A percentile compares a stretch with the other conserved stretches of the same genome.
Conservation (phyloP, 352 stramenopile genomes). For the Saprolegnia parasitica region DNA sequence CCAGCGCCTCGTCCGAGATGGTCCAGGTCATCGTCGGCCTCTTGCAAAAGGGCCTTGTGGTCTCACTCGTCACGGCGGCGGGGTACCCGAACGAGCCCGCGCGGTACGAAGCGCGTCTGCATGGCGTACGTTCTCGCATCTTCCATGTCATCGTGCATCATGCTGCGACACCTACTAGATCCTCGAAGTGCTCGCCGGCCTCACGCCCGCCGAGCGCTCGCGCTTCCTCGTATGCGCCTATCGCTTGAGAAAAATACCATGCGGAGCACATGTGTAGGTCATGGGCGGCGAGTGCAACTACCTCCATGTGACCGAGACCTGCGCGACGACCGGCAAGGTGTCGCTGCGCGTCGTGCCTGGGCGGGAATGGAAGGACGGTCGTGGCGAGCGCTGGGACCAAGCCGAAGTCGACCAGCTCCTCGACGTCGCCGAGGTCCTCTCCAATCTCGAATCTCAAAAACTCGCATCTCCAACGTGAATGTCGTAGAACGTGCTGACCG, state of each 20-base stretch:
- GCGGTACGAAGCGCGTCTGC: constrained; percentile 68
- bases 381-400: constrained; percentile 81
- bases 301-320: constrained; percentile 69
- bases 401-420: constrained; percentile 78
- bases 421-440: constrained; percentile 58
- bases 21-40: constrained; percentile 65
- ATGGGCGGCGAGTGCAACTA: constrained; percentile 98
- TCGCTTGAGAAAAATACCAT: background rate
- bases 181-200: constrained; percentile 49
- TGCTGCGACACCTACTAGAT: constrained; percentile 43
- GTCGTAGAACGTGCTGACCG: constrained; percentile 43
- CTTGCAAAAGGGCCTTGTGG: constrained; percentile 59
- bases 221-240: constrained; percentile 43
- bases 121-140: constrained; percentile 37
- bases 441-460: background rate
- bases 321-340: constrained; percentile 40
- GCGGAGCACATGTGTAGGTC: constrained; percentile 44
- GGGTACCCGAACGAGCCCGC: constrained; percentile 65
- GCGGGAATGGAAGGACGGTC: constrained; percentile 70
- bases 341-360: constrained; percentile 63
- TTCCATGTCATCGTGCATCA: constrained; percentile 9
- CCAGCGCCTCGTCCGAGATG: constrained; percentile 57
- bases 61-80: constrained; percentile 78
- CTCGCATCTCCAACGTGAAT: constrained; percentile 7
- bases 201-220: constrained; percentile 55